Base-by-base conservation (phyloP, 805 yeast species). In the Vanderwaltozyma tropicalis region DNA sequence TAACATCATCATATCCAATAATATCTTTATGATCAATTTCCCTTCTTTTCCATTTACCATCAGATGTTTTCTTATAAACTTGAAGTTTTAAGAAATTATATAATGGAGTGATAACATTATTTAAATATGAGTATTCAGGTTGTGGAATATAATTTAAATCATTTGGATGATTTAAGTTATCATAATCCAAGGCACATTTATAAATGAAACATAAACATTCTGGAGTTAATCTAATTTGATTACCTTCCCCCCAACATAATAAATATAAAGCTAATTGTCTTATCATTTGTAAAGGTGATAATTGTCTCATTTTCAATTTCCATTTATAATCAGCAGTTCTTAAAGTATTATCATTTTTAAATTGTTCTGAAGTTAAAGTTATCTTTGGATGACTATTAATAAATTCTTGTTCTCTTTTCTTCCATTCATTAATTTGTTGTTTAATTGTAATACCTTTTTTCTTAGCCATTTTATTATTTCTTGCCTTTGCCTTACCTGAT, bases 221-320 rank as follows among this genome's bases (percentile, higher is more conserved):
- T 0, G 96, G 95, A 76, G 86, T 78, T 49, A 82, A 86, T 44
- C 96, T 67, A 2, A 86, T 54, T 48, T 84, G 87, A 51, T 82
- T 84, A 0, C 95, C 86, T 54, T 86, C 96, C 1, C 95, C 94
- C 96, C 96, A 86, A 44, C 84, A 73, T 39, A 83, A 56, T 11
- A 86, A 64, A 50, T 78, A 87, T 7, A 86, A 58, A 0, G 83
- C 75, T 14, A 86, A 46, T 44, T 86, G 95, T 40, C 74, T 67
- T 3, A 76, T 70, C 61, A 80, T 73, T 45, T 82, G 84, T 22
- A 57, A 61, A 3, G 74, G 72, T 0, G 74, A 54, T 39, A 69
- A 64, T 24, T 55, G 55, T 45, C 67, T 68, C 86, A 83, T 82
- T 49, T 69, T 68, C 13, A 63, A 44, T 51, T 74, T 78, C 95